A percentile compares a stretch with the other conserved stretches of the same genome.
These are phyloP conservation scores for Yarrowia sp. DNA, from an alignment of 805 yeast genomes.

Conservation along the genomic window DNA sequence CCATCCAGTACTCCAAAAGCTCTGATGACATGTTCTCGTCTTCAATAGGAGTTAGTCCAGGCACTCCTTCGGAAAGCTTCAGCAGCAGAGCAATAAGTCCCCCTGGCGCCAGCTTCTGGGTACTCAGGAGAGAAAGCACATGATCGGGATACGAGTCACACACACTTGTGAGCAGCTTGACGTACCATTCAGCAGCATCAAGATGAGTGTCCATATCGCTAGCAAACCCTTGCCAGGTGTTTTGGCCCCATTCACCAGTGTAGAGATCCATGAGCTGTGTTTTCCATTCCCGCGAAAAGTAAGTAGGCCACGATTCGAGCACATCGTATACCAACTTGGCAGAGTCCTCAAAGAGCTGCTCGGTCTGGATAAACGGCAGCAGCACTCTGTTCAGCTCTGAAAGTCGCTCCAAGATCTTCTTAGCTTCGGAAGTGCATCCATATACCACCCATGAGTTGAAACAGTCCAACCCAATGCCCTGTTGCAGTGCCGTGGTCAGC, in stretches of 20 bases:
- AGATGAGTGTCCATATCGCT: neutral
- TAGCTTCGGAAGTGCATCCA: conserved; percentile 5
- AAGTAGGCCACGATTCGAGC: conserved; percentile 9
- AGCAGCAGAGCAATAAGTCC: conserved; percentile 11
- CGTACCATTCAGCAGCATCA: conserved; percentile 22
- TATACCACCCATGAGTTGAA: conserved; percentile 18
- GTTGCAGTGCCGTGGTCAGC: neutral
- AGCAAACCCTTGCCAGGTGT: neutral
- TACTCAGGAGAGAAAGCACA: neutral
- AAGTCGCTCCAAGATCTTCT: neutral
- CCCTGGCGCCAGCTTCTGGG: conserved; percentile 6
- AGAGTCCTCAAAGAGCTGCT: conserved; percentile 10
- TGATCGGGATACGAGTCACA: conserved; percentile 15
- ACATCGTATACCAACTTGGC: conserved; percentile 22
- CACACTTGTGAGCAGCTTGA: neutral
- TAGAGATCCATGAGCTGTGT: conserved; percentile 3
- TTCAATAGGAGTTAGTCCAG: conserved; percentile 33
- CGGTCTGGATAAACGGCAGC: conserved; percentile 1
- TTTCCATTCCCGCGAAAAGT: conserved; percentile 8
- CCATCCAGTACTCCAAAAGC: conserved; percentile 40
- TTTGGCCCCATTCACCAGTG: conserved; percentile 12
- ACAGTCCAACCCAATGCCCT: conserved; percentile 13
- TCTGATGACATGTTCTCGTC: conserved; percentile 35
- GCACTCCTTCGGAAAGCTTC: conserved; percentile 27
- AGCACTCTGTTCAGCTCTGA: neutral